These are phyloP conservation scores for Persicaria tinctoria DNA, from an alignment of 148 eudicot genomes.

Conservation along the genomic window DNA sequence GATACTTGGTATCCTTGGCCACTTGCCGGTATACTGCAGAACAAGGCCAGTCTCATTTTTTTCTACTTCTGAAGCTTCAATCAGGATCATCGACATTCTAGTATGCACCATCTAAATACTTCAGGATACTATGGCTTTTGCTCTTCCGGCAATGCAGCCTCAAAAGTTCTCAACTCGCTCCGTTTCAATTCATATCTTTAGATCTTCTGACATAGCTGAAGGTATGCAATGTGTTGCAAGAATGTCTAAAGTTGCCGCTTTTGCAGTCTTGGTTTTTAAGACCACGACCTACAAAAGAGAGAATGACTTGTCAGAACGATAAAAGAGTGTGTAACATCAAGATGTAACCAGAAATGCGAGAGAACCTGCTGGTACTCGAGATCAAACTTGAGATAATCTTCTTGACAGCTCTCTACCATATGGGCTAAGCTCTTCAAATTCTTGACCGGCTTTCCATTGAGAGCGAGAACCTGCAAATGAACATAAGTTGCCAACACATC, in stretches of 20 bases:
- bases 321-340: neutral
- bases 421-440: conserved; percentile 35
- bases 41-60: neutral
- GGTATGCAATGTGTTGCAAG: conserved; percentile 39
- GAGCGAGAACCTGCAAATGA: conserved; percentile 28
- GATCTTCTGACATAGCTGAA: conserved; percentile 44
- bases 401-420: conserved; percentile 36
- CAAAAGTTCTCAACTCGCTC: neutral
- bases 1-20: neutral
- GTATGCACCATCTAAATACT: neutral
- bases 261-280: conserved; percentile 27
- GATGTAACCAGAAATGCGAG: conserved; percentile 1
- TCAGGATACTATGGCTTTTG: neutral
- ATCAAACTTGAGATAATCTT: conserved; percentile 33
- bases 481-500: neutral
- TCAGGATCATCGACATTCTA: neutral
- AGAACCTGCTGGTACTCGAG: conserved; percentile 38
- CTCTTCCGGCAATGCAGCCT: neutral
- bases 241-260: conserved; percentile 36
- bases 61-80: neutral
- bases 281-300: conserved; percentile 29
- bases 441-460: conserved; percentile 40
- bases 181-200: conserved; percentile 20
- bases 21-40: neutral
- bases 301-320: neutral